Evolutionary conservation across 2,329 filamentous ascomycete species (phyloP).

Genomic region (Colletotrichum endophyticum): DNA sequence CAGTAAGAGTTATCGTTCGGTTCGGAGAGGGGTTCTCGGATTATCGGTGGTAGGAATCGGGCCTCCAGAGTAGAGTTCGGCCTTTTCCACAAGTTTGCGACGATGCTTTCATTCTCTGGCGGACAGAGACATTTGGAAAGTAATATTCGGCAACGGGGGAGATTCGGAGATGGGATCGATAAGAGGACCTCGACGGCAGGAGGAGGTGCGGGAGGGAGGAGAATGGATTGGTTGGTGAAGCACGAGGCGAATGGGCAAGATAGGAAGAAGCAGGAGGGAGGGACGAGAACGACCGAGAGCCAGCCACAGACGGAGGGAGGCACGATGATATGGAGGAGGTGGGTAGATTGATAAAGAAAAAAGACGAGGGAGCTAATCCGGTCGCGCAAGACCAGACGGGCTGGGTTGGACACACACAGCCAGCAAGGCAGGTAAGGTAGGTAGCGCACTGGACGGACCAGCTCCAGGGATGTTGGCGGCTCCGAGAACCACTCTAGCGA

Average conservation of each 20-base stretch:
- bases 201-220: neutral
- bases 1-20: neutral
- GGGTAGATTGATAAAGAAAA: slow-evolving; percentile 15
- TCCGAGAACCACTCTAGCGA: neutral
- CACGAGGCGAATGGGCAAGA: neutral
- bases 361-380: neutral
- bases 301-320: neutral
- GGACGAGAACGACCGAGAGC: neutral
- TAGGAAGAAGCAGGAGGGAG: neutral
- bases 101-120: slow-evolving; percentile 19
- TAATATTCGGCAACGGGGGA: neutral
- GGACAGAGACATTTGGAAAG: neutral
- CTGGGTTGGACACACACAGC: neutral
- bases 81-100: slow-evolving; percentile 18
- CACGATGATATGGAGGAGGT: neutral
- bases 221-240: neutral
- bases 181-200: neutral
- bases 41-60: slow-evolving; percentile 16
- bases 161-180: neutral
- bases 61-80: slow-evolving; percentile 15
- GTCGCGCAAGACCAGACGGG: neutral
- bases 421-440: neutral
- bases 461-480: slow-evolving; percentile 11
- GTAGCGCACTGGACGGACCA: neutral
- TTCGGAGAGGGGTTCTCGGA: neutral